Conservation (phyloP, 768 basidiomycete species). For the Candolleomyces eurysporus region DNA sequence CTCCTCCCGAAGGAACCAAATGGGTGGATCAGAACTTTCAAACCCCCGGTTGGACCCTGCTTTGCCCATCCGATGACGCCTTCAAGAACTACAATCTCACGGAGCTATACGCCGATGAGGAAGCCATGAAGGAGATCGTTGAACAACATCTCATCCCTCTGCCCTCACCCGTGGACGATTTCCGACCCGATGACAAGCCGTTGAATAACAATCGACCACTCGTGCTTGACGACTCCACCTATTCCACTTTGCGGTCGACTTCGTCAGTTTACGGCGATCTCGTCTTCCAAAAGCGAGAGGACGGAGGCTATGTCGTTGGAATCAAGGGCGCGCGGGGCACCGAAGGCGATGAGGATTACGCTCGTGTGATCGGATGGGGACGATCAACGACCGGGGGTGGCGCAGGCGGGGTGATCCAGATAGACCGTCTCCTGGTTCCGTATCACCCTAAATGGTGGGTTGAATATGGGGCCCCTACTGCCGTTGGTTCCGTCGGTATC, state of each 20-base stretch:
- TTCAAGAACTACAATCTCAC: conserved; percentile 89
- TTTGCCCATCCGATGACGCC: conserved; percentile 90
- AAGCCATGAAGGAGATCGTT: conserved; percentile 57
- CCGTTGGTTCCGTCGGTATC: conserved; percentile 58
- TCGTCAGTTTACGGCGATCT: conserved; percentile 76
- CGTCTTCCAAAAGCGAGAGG: conserved; percentile 59
- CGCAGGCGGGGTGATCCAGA: conserved; percentile 85
- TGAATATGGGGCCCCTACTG: conserved; percentile 67
- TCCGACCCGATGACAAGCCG: conserved; percentile 25
- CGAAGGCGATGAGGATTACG: conserved; percentile 60
- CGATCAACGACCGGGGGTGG: conserved; percentile 70
- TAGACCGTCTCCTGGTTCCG: conserved; percentile 81
- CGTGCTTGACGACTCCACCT: conserved; percentile 66
- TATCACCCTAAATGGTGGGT: conserved; percentile 87
- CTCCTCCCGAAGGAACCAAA: conserved; percentile 66
- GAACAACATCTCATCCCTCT: conserved; percentile 74
- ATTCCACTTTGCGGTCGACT: conserved; percentile 73
- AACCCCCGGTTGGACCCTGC: conserved; percentile 75
- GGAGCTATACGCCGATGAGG: conserved; percentile 54
- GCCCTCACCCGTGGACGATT: conserved; percentile 20
- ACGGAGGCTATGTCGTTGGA: conserved; percentile 61
- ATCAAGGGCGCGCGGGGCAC: conserved; percentile 74
- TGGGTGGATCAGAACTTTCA: conserved; percentile 55
- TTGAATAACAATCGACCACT: conserved; percentile 74
- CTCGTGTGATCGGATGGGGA: conserved; percentile 68